phyloP scores from a whole-genome alignment of 2,329 filamentous ascomycete genomes.

The Xylariaceae sp. region DNA sequence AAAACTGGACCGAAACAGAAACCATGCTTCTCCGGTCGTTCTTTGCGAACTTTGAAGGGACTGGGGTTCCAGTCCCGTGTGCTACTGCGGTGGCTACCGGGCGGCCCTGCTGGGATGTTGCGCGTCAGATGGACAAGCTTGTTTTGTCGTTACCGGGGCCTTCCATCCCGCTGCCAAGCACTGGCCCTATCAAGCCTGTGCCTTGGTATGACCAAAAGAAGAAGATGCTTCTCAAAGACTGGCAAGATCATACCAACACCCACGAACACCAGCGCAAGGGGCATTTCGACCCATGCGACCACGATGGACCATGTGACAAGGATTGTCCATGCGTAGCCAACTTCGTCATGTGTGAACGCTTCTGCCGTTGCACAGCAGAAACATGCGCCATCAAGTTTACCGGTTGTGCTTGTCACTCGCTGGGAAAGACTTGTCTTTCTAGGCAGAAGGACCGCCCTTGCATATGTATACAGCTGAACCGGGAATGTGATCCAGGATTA shows the following conservation, averaged over 20 bases:
- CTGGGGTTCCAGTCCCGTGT: slow-evolving; percentile 38
- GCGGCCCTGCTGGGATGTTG: slow-evolving; percentile 45
- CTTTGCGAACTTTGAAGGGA: slow-evolving; percentile 35
- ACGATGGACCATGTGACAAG: slow-evolving; percentile 58
- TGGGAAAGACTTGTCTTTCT: slow-evolving; percentile 50
- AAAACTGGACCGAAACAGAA: slow-evolving; percentile 43
- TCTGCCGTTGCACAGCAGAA: slow-evolving; percentile 56
- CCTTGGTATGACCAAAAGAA: slow-evolving; percentile 50
- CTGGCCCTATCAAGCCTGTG: slow-evolving; percentile 34
- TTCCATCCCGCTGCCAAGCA: slow-evolving; percentile 18
- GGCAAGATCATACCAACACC: slow-evolving; percentile 47
- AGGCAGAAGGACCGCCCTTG: slow-evolving; percentile 55
- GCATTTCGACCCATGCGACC: slow-evolving; percentile 58
- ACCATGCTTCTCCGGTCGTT: slow-evolving; percentile 39
- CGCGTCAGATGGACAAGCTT: slow-evolving; percentile 34
- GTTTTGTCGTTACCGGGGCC: slow-evolving; percentile 24
- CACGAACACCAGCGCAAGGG: slow-evolving; percentile 50
- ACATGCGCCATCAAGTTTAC: slow-evolving; percentile 57
- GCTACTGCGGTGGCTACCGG: slow-evolving; percentile 42
- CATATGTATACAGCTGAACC: slow-evolving; percentile 62
- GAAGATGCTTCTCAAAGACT: slow-evolving; percentile 46
- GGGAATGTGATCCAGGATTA: slow-evolving; percentile 74
- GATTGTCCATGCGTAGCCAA: slow-evolving; percentile 57
- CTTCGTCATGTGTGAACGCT: slow-evolving; percentile 63
- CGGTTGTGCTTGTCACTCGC: slow-evolving; percentile 55